phyloP scores from a whole-genome alignment of 148 eudicot species.

The Cornus florida region DNA sequence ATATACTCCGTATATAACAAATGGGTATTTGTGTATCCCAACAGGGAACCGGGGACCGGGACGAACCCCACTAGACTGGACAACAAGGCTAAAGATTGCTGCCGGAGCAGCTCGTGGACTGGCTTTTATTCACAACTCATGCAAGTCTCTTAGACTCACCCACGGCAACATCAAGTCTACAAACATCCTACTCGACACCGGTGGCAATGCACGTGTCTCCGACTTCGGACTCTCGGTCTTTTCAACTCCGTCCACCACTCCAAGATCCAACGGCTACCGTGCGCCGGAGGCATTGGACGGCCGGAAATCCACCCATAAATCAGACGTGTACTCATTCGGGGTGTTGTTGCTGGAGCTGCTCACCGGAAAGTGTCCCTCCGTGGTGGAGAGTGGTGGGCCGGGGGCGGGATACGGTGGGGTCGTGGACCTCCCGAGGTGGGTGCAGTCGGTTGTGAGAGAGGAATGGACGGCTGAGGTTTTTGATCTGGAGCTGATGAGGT shows the following conservation, averaged over 20 bases:
- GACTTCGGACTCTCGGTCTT: slow-evolving; percentile 75
- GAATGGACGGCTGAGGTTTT: slow-evolving; percentile 99
- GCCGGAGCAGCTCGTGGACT: slow-evolving; percentile 78
- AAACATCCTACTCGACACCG: slow-evolving; percentile 73
- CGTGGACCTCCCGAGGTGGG: slow-evolving; percentile 89
- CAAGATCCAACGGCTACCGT: slow-evolving; percentile 66
- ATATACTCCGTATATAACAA: too few species aligned
- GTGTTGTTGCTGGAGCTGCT: slow-evolving; percentile 82
- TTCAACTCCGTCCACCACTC: slow-evolving; percentile 33
- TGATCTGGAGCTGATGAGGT: slow-evolving; percentile 93
- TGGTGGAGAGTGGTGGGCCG: slow-evolving; percentile 55
- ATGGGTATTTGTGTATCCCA: slow-evolving; percentile 14
- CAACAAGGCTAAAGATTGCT: slow-evolving; percentile 75
- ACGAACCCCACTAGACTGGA: slow-evolving; percentile 90
- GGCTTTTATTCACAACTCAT: slow-evolving; percentile 66
- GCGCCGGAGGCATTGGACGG: slow-evolving; percentile 71
- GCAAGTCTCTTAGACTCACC: slow-evolving; percentile 56
- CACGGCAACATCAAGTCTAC: slow-evolving; percentile 95
- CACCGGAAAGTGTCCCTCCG: slow-evolving; percentile 82
- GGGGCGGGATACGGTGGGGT: slow-evolving; percentile 53
- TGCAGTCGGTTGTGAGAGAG: slow-evolving; percentile 89
- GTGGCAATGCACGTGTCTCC: slow-evolving; percentile 62
- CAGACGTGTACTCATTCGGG: slow-evolving; percentile 92
- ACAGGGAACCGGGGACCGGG: slow-evolving; percentile 95
- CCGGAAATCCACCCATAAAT: slow-evolving; percentile 55